Percentiles rank a stretch among this genome's conserved stretches.
phyloP scores from a whole-genome alignment of 2,329 filamentous ascomycete species.

The Graphiopsis chlorocephala region DNA sequence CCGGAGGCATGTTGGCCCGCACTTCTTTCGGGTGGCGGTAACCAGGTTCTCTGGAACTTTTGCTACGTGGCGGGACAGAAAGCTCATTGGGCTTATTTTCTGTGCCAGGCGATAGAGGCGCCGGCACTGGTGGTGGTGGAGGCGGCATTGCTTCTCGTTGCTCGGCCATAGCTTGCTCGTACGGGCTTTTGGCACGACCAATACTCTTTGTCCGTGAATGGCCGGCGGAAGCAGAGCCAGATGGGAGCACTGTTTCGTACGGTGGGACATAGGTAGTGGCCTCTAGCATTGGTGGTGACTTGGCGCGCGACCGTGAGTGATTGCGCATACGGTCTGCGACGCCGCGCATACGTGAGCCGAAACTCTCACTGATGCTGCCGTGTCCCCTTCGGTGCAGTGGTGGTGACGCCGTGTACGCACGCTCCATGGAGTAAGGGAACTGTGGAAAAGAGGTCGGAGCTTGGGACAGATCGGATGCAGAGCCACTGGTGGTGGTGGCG shows the following conservation, averaged over 20 bases:
- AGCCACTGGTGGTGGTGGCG: not conserved
- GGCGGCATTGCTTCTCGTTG: slow-evolving; percentile 21
- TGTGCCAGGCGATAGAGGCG: slow-evolving; percentile 29
- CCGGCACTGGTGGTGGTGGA: slow-evolving; percentile 38
- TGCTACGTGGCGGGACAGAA: slow-evolving; percentile 36
- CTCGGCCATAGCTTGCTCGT: slow-evolving; percentile 33
- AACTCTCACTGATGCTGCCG: slow-evolving; percentile 56
- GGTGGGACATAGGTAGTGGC: slow-evolving; percentile 31
- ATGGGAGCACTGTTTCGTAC: slow-evolving; percentile 44
- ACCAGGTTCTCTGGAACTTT: slow-evolving; percentile 22
- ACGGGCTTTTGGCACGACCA: slow-evolving; percentile 28
- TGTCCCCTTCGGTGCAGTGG: slow-evolving; percentile 55
- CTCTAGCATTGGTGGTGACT: slow-evolving; percentile 40
- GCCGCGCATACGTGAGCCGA: slow-evolving; percentile 53
- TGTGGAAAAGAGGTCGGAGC: slow-evolving; percentile 20
- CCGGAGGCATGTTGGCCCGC: slow-evolving; percentile 51
- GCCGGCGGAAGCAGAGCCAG: slow-evolving; percentile 20
- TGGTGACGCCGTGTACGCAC: slow-evolving; percentile 34
- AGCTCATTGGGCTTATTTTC: slow-evolving; percentile 38
- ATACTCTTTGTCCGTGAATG: slow-evolving; percentile 22
- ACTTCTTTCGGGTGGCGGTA: slow-evolving; percentile 46
- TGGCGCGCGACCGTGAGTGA: slow-evolving; percentile 51
- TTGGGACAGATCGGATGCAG: not conserved
- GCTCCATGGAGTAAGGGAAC: slow-evolving; percentile 31
- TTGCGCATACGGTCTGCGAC: slow-evolving; percentile 59